A percentile compares a stretch with the other conserved stretches of the same genome.
phyloP scores from a whole-genome alignment of 2,329 filamentous ascomycete genomes.

The Zasmidium cellare region DNA sequence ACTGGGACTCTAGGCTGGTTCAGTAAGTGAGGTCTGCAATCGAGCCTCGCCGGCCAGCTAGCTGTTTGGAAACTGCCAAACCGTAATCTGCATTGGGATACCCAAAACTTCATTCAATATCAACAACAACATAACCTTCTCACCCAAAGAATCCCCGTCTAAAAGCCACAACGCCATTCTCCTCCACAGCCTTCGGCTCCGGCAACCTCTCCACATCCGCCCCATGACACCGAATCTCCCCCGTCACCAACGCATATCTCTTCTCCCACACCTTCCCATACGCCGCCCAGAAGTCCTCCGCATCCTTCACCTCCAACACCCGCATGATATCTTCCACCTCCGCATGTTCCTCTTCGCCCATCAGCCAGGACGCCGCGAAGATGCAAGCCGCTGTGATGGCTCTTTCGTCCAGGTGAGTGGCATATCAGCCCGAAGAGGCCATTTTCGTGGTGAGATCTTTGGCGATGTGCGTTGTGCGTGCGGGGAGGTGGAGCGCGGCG shows the following conservation, averaged over 20 bases:
- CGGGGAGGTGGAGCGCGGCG: too few species aligned
- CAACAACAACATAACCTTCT: too few species aligned
- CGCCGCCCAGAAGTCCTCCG: background rate
- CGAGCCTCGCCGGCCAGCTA: background rate
- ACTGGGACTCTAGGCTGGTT: constrained; percentile 28
- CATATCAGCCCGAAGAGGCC: background rate
- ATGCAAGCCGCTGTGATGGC: background rate
- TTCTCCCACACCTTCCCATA: background rate
- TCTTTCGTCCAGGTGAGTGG: background rate
- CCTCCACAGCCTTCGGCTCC: background rate
- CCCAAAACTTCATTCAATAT: too few species aligned
- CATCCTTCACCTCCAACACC: background rate
- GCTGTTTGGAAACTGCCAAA: background rate
- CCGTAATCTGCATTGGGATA: background rate
- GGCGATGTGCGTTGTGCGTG: background rate
- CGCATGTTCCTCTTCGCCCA: background rate
- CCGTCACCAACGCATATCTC: background rate
- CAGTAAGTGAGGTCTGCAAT: constrained; percentile 4
- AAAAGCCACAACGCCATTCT: too few species aligned
- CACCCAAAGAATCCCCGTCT: too few species aligned
- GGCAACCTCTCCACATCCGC: background rate
- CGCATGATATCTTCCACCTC: background rate
- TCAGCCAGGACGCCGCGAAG: background rate
- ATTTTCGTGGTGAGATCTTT: background rate
- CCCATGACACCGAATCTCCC: background rate